These are phyloP conservation scores for Saturnispora mendoncae DNA, from an alignment of 805 yeast genomes.

Conservation along the genomic window DNA sequence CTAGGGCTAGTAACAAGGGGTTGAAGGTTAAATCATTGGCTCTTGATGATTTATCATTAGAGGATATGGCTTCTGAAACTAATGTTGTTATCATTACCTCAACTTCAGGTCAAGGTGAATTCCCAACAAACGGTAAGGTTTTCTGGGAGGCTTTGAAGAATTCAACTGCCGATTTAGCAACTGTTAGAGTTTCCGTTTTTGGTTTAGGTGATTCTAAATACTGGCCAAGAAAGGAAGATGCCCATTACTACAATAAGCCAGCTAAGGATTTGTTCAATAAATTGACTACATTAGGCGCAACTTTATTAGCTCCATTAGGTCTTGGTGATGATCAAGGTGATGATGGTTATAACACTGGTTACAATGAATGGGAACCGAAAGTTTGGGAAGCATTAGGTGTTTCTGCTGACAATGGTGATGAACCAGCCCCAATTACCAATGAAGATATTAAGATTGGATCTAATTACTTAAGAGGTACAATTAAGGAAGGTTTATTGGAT, in stretches of 20 bases:
- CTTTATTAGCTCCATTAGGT: constrained; percentile 64
- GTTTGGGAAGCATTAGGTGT: constrained; percentile 89
- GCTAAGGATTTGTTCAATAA: constrained; percentile 62
- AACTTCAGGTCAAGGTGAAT: constrained; percentile 82
- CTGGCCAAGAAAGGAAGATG: constrained; percentile 97
- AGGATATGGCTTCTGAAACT: constrained; percentile 63
- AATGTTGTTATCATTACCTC: constrained; percentile 63
- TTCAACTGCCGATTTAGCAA: constrained; percentile 55
- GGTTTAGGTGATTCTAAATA: constrained; percentile 79
- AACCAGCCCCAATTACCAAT: constrained; percentile 82
- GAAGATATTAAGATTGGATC: constrained; percentile 92
- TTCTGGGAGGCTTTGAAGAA: constrained; percentile 68
- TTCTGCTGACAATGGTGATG: constrained; percentile 80
- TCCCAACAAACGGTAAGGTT: constrained; percentile 72
- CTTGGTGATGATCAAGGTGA: constrained; percentile 97
- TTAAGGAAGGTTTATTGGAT: constrained; percentile 77
- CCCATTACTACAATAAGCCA: constrained; percentile 90
- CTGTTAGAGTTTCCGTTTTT: constrained; percentile 51
- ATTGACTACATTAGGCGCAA: constrained; percentile 63
- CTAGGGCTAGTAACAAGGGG: constrained; percentile 75
- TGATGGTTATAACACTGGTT: constrained; percentile 91
- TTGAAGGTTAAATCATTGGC: constrained; percentile 56
- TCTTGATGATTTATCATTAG: constrained; percentile 65
- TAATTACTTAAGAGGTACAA: constrained; percentile 84
- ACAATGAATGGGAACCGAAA: constrained; percentile 72